Percentiles rank a stretch among this genome's conserved stretches.
Evolutionary conservation across 164 flowering plant genomes (phyloP).

Genomic region (Piper betle): DNA sequence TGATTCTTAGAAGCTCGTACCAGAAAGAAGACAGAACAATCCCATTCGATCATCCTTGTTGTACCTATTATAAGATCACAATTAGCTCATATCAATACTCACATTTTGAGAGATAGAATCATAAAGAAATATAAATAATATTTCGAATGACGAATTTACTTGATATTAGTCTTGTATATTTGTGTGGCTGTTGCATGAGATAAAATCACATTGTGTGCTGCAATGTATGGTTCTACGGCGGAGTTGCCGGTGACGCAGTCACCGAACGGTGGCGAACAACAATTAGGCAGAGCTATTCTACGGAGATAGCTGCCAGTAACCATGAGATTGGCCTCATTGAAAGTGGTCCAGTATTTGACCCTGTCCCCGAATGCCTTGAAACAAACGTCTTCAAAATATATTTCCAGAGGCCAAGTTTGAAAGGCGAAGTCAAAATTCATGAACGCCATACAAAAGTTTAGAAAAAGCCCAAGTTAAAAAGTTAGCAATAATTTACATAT

Average conservation of each 20-base stretch:
- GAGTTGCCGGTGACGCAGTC: constrained; percentile 5
- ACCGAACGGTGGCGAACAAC: constrained; percentile 4
- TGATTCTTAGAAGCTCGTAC: constrained; percentile 6
- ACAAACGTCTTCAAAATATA: constrained; percentile 4
- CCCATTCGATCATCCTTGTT: constrained; percentile 9
- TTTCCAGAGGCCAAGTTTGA: not conserved
- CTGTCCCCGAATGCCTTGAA: constrained; percentile 6
- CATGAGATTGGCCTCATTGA: constrained; percentile 5
- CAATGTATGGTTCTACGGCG: constrained; percentile 7
- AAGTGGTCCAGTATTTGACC: constrained; percentile 6
- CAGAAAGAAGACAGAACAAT: constrained; percentile 5
- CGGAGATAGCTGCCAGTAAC: not conserved
- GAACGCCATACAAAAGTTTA: too few species aligned
- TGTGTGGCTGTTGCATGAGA: constrained; percentile 5
- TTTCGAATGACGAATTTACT: not conserved
- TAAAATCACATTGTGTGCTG: constrained; percentile 6
- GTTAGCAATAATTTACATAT: not conserved
- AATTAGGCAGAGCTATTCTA: constrained; percentile 2
- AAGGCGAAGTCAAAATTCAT: not conserved
- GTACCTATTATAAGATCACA: not conserved
- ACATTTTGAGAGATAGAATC: too few species aligned
- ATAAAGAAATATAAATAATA: too few species aligned
- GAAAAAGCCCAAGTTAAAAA: not conserved
- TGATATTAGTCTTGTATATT: constrained; percentile 7
- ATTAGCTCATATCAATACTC: too few species aligned